Evolutionary conservation across 768 basidiomycete genomes (phyloP).

Genomic region (Boletus pseudo-olivaceus): DNA sequence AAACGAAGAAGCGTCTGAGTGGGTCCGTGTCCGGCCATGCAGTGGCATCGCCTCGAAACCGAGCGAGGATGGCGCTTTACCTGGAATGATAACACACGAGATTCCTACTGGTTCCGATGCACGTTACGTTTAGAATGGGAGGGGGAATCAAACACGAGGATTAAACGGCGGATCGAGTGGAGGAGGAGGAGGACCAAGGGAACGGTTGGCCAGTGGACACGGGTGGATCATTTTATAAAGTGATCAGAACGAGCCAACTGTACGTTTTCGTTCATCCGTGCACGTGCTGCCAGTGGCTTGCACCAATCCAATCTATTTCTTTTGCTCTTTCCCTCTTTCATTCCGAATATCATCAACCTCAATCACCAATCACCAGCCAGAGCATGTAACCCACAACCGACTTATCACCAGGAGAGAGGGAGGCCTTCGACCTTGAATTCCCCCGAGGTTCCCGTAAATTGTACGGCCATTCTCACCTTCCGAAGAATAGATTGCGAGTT

Average conservation of each 20-base stretch:
- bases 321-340: neutral
- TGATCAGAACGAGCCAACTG: constrained; percentile 24
- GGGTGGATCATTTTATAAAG: constrained; percentile 27
- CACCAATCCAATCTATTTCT: too few species aligned
- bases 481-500: neutral
- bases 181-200: neutral
- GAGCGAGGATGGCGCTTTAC: neutral
- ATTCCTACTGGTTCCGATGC: neutral
- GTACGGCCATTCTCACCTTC: neutral
- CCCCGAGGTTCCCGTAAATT: neutral
- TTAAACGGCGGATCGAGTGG: neutral
- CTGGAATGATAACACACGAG: neutral
- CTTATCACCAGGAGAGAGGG: neutral
- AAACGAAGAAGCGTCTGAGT: neutral
- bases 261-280: constrained; percentile 21
- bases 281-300: constrained; percentile 28
- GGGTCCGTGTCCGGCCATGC: neutral
- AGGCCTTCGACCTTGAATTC: neutral
- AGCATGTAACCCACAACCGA: neutral
- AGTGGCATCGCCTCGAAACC: neutral
- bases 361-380: neutral
- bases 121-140: neutral
- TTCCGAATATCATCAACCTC: neutral
- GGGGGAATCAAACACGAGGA: neutral
- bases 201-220: neutral